Conservation (phyloP, 495 filamentous ascomycete species). For the Aspergillus nanangensis region DNA sequence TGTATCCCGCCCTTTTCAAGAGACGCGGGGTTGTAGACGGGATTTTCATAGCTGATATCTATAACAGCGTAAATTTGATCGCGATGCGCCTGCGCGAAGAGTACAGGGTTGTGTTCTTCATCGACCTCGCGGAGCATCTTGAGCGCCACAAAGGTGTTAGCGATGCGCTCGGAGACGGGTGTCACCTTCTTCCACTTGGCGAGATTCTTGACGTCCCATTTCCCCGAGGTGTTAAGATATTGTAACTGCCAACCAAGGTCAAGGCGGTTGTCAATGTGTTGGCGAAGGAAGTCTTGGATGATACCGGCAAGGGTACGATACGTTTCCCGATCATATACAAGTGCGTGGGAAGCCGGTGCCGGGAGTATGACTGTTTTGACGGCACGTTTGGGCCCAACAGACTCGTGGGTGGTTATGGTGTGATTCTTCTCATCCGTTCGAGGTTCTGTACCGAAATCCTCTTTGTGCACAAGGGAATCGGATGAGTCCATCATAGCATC, state of each 20-base stretch:
- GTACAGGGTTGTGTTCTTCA: slow-evolving; percentile 70
- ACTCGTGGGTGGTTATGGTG: slow-evolving; percentile 6
- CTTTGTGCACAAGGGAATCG: slow-evolving; percentile 19
- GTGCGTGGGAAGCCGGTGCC: slow-evolving; percentile 72
- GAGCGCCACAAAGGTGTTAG: slow-evolving; percentile 72
- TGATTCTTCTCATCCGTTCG: slow-evolving; percentile 19
- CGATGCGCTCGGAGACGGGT: slow-evolving; percentile 74
- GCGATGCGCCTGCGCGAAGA: slow-evolving; percentile 67
- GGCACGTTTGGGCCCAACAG: slow-evolving; percentile 30
- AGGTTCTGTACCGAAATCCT: slow-evolving; percentile 20
- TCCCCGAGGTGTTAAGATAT: slow-evolving; percentile 78
- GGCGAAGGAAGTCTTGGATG: slow-evolving; percentile 73
- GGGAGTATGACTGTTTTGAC: slow-evolving; percentile 72
- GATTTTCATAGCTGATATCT: slow-evolving; percentile 83
- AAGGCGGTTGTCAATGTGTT: slow-evolving; percentile 71
- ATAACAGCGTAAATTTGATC: slow-evolving; percentile 68
- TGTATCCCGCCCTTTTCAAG: slow-evolving; percentile 67
- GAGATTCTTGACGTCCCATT: slow-evolving; percentile 98
- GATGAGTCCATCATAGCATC: slow-evolving; percentile 16
- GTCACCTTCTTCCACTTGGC: slow-evolving; percentile 79
- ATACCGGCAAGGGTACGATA: slow-evolving; percentile 74
- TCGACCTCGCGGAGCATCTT: slow-evolving; percentile 88
- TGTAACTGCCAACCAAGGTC: slow-evolving; percentile 86
- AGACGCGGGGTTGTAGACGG: slow-evolving; percentile 76
- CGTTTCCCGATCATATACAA: slow-evolving; percentile 75